Evolutionary conservation across 257 asterid genomes (phyloP).

Genomic region (Fraxinus americana): DNA sequence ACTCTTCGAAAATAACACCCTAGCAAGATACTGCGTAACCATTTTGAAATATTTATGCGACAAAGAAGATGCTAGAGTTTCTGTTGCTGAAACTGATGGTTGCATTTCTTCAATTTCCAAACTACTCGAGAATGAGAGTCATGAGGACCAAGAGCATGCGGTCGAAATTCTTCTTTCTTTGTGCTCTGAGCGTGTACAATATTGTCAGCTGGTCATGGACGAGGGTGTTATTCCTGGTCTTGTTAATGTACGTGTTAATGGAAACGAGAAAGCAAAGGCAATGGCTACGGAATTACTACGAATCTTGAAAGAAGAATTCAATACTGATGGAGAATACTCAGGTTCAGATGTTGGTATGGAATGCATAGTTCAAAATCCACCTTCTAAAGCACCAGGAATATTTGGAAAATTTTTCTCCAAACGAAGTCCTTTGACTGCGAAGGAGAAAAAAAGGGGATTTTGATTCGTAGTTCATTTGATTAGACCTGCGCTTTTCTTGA

Average conservation of each 20-base stretch:
- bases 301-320: conserved; percentile 50
- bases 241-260: conserved; percentile 48
- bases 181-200: conserved; percentile 53
- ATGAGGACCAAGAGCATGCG: conserved; percentile 68
- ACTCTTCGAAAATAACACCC: conserved; percentile 36
- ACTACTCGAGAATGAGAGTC: conserved; percentile 57
- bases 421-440: conserved; percentile 22
- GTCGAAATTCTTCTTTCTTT: conserved; percentile 65
- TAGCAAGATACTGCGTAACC: conserved; percentile 45
- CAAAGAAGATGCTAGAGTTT: conserved; percentile 40
- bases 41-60: conserved; percentile 56
- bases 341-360: conserved; percentile 27
- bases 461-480: neutral
- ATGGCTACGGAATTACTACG: conserved; percentile 74
- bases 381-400: conserved; percentile 36
- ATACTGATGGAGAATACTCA: conserved; percentile 30
- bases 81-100: conserved; percentile 63
- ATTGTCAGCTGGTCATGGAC: conserved; percentile 60
- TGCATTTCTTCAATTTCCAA: conserved; percentile 57
- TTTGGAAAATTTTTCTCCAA: conserved; percentile 54
- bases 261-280: conserved; percentile 55
- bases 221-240: conserved; percentile 79
- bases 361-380: conserved; percentile 30
- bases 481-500: neutral
- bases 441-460: conserved; percentile 24